Evolutionary conservation across 371 early-diverging fungal genomes (phyloP), one percentile per base, ranked within the genome.

Genomic region (Mortierella sp.): DNA sequence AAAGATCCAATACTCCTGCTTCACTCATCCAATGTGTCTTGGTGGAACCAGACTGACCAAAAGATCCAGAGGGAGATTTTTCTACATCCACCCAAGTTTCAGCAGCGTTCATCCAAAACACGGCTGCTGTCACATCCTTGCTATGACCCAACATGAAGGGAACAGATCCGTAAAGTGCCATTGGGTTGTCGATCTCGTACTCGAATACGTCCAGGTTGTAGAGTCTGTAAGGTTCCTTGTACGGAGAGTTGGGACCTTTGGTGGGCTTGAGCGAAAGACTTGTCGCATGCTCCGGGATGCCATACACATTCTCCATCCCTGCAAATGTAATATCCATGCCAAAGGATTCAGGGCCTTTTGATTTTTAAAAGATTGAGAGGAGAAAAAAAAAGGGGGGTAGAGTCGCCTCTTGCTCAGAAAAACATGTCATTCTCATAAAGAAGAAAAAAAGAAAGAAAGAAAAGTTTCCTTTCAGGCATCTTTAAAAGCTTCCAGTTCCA

Each of bases 161-260:
- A 6, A 99, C 87, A 6, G 96, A 90, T 37, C 99, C 99, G 73
- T 99, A 99, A 15, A 99, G 89, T 7, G 98, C 93, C 89, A 96
- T 97, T 12, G 97, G 96, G 74, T 87, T 94, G 84, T 99, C 96
- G 43, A 93, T 64, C 44, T 93, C 93, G 85, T 96, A 96, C 81
- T 99, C 98, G 81, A 98, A 98, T 18, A 98, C 98, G 76, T 99
- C 99, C 53, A 98, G 87, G 79, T 99, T 99, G 85, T 97, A 99
- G 23, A 98, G 87, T 19, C 99, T 89, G 82, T 97, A 98, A 15
- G 98, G 98, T 29, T 98, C 97, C 7, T 82, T 82, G 80, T 98
- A 97, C 1, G 88, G 86, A 25, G 89, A 88, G 21, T 86, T 90
- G 23, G 84, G 84, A 16, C 97, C 97, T 29, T 89, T 85, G 7